These are phyloP conservation scores for Populus euphratica DNA, from an alignment of 345 rosid genomes.

Conservation along the genomic window DNA sequence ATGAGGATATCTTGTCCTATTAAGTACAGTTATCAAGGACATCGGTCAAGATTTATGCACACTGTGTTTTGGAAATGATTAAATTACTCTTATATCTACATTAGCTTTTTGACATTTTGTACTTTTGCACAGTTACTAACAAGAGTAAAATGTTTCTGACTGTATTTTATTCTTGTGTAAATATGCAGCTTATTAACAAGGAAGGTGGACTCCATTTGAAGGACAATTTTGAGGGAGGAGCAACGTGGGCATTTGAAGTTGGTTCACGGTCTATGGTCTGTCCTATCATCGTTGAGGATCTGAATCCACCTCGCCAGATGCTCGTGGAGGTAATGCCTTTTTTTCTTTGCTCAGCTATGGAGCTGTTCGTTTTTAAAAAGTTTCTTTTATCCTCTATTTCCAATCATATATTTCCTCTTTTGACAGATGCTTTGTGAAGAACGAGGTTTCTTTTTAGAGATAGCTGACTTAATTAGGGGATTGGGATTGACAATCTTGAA, in stretches of 20 bases:
- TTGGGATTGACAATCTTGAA: constrained; percentile 92
- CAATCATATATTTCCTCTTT: not conserved
- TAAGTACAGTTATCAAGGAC: not conserved
- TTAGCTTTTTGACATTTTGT: not conserved
- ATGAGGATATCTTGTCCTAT: not conserved
- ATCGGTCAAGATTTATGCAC: not conserved
- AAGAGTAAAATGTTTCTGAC: not conserved
- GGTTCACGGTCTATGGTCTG: constrained; percentile 83
- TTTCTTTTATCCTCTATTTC: not conserved
- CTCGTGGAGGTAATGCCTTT: constrained; percentile 68
- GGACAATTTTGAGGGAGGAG: constrained; percentile 79
- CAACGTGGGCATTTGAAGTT: constrained; percentile 97
- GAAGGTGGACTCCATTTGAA: constrained; percentile 50
- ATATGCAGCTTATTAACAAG: constrained; percentile 52
- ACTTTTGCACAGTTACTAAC: not conserved
- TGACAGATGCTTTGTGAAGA: constrained; percentile 92
- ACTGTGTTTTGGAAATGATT: not conserved
- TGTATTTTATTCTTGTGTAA: constrained; percentile 5
- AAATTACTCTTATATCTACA: not conserved
- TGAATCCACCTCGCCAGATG: constrained; percentile 81
- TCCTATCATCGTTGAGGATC: constrained; percentile 94
- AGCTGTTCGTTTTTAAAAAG: not conserved
- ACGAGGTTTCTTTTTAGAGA: constrained; percentile 88
- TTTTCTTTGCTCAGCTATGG: not conserved
- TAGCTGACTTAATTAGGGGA: constrained; percentile 83